These are phyloP conservation scores for Arthroderma sp. DNA, from an alignment of 2,329 filamentous ascomycete species.

Conservation along the genomic window DNA sequence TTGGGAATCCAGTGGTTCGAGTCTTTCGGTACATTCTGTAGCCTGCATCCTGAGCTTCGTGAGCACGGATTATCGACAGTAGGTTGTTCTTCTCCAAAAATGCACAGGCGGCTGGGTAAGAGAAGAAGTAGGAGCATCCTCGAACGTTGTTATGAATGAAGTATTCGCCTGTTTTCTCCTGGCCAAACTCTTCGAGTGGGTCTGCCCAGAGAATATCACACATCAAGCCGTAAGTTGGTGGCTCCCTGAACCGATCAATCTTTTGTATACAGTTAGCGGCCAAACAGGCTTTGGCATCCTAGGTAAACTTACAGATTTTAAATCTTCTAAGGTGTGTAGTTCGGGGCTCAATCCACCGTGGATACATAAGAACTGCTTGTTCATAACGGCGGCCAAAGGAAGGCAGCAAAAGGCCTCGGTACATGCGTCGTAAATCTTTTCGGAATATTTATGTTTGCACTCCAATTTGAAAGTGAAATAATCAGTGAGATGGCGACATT, in stretches of 20 bases:
- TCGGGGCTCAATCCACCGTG: constrained; percentile 94
- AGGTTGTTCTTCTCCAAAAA: constrained; percentile 99
- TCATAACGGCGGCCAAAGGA: constrained; percentile 93
- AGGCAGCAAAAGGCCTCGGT: constrained; percentile 96
- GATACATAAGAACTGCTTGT: constrained; percentile 99
- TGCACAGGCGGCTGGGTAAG: constrained; percentile 88
- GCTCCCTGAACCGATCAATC: constrained; percentile 96
- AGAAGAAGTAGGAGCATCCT: constrained; percentile 98
- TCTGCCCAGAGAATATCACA: constrained; percentile 99
- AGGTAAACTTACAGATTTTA: constrained; percentile 57
- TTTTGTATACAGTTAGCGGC: constrained; percentile 26
- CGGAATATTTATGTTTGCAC: constrained; percentile 99
- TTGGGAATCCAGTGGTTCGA: constrained; percentile 91
- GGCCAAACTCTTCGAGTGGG: constrained; percentile 92
- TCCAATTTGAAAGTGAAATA: constrained; percentile 99
- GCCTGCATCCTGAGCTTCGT: constrained; percentile 95
- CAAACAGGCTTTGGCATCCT: constrained; percentile 8
- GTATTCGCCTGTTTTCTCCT: constrained; percentile 96
- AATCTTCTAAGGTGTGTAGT: constrained; percentile 85
- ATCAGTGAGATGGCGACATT: constrained; percentile 96
- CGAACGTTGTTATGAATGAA: constrained; percentile 97
- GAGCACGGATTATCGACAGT: constrained; percentile 88
- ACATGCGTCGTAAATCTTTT: constrained; percentile 89
- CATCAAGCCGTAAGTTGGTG: constrained; percentile 94
- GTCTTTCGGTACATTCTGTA: constrained; percentile 99